Conservation (phyloP, 1,284 basidiomycete species). For the Cryptococcus maquisensis region DNA sequence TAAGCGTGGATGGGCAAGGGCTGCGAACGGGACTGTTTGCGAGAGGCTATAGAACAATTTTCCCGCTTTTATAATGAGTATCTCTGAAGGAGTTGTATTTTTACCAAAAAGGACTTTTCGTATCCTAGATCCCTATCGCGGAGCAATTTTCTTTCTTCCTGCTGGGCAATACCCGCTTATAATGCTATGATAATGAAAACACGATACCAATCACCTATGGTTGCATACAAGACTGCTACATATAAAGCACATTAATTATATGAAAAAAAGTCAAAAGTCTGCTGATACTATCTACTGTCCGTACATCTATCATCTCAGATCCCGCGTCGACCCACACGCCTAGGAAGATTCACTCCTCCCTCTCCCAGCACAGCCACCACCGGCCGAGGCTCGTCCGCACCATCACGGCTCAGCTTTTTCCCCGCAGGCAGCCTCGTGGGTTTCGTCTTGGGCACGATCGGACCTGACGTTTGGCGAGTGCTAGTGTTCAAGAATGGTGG, state of each 20-base stretch:
- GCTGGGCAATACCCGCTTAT: no score
- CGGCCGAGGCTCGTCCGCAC: slow-evolving; percentile 12
- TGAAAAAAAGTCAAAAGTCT: background rate
- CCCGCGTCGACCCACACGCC: slow-evolving; percentile 1
- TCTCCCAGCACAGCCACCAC: slow-evolving; percentile 19
- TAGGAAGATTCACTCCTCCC: slow-evolving; percentile 23
- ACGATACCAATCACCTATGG: no score
- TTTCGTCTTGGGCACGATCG: background rate
- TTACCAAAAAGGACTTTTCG: background rate
- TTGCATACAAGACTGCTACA: background rate
- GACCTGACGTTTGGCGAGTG: background rate
- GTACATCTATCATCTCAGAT: background rate
- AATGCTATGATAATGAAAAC: no score
- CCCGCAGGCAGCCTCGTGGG: slow-evolving; percentile 1
- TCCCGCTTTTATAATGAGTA: no score
- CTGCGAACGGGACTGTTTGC: slow-evolving; percentile 9
- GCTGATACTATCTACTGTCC: background rate
- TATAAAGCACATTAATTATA: background rate
- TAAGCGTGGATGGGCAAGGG: slow-evolving; percentile 29
- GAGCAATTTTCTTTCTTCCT: background rate
- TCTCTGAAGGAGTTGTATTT: background rate
- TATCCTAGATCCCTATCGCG: background rate
- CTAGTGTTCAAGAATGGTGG: background rate
- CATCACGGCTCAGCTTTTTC: slow-evolving; percentile 8
- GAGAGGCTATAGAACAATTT: background rate